A percentile compares a stretch with the other conserved stretches of the same genome.
Evolutionary conservation across 225 moss, liverwort and hornwort genomes (phyloP).

Genomic region (Sphagnum contortum): DNA sequence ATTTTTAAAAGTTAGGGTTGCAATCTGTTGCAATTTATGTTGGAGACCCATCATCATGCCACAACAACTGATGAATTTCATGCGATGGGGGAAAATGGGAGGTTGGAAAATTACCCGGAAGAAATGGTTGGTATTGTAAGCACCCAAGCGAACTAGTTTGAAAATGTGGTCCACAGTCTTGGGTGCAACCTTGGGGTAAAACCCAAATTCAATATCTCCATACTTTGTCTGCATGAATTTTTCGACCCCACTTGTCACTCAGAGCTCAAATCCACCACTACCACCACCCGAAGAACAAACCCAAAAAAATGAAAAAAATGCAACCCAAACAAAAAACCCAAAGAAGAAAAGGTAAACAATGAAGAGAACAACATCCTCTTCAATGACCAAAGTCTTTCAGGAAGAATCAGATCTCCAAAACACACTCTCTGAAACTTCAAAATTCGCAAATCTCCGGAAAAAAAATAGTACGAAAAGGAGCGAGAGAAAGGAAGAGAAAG

Average conservation of each 20-base stretch:
- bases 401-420: too few species aligned
- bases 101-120: conserved; percentile 48
- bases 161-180: conserved; percentile 82
- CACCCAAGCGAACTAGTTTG: conserved; percentile 82
- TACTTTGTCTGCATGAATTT: conserved; percentile 53
- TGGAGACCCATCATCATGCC: too few species aligned
- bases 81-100: too few species aligned
- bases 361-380: neutral
- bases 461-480: too few species aligned
- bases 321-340: neutral
- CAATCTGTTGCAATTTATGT: too few species aligned
- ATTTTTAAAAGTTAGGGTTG: too few species aligned
- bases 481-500: neutral
- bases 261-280: neutral
- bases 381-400: neutral
- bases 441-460: too few species aligned
- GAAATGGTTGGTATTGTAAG: conserved; percentile 94
- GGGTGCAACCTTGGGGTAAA: conserved; percentile 83
- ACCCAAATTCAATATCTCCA: conserved; percentile 97
- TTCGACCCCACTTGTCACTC: neutral
- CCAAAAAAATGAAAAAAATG: neutral
- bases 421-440: too few species aligned
- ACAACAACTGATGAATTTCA: too few species aligned
- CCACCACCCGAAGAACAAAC: neutral
- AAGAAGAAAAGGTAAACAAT: neutral